Evolutionary conservation across 208 protist genomes (phyloP).

Genomic region (Strigomonas oncopelti): DNA sequence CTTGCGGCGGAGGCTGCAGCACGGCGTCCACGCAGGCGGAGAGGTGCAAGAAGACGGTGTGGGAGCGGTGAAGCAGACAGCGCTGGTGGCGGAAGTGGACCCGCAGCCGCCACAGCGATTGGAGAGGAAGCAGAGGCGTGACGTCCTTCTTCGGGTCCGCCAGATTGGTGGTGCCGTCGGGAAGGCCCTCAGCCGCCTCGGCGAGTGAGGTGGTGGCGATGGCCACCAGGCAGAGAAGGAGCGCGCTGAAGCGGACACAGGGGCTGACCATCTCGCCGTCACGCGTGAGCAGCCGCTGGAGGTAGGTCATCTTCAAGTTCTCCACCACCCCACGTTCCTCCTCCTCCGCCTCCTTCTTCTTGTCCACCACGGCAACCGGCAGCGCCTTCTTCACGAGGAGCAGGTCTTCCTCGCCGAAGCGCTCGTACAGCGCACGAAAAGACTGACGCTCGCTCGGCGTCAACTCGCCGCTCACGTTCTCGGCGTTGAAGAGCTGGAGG

Average conservation of each 20-base stretch:
- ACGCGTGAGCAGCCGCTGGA: constrained; percentile 75
- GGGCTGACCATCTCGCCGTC: constrained; percentile 83
- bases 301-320: constrained; percentile 42
- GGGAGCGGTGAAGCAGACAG: constrained; percentile 63
- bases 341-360: constrained; percentile 11
- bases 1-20: constrained; percentile 34
- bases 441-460: constrained; percentile 44
- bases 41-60: constrained; percentile 64
- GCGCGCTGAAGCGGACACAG: constrained; percentile 50
- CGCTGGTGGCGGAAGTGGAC: constrained; percentile 79
- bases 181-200: background rate
- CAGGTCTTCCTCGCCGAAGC: constrained; percentile 26
- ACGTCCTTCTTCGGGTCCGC: background rate
- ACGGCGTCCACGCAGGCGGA: constrained; percentile 67
- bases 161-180: background rate
- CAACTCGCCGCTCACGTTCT: constrained; percentile 85
- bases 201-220: constrained; percentile 24
- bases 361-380: background rate
- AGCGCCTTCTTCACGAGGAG: background rate
- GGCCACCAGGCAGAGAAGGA: constrained; percentile 63
- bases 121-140: constrained; percentile 35
- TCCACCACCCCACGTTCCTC: constrained; percentile 1
- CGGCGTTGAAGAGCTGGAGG: constrained; percentile 81
- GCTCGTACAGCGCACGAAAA: constrained; percentile 32
- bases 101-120: constrained; percentile 68